These are phyloP conservation scores for Apiospora kogelbergensis DNA, from an alignment of 2,329 filamentous ascomycete genomes.

Conservation along the genomic window DNA sequence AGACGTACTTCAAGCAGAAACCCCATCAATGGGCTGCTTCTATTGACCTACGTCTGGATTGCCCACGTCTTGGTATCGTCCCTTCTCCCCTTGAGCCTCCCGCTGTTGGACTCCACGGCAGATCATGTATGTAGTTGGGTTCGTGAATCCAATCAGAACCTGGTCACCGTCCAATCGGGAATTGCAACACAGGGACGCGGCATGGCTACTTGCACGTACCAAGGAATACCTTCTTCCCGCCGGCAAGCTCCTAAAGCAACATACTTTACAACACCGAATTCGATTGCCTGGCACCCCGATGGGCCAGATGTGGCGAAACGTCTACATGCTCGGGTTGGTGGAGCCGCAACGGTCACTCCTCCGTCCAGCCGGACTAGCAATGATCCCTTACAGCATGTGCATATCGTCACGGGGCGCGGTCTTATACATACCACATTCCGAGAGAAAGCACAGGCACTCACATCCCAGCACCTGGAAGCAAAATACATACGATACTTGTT, in stretches of 20 bases:
- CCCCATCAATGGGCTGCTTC: neutral
- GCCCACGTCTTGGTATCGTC: neutral
- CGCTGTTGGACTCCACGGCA: neutral
- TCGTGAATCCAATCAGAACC: slow-evolving; percentile 1
- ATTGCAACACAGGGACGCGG: neutral
- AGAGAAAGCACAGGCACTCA: neutral
- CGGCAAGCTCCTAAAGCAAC: neutral
- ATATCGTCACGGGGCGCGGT: neutral
- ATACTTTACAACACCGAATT: neutral
- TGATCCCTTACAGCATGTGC: neutral
- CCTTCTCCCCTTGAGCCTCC: neutral
- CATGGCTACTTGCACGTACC: neutral
- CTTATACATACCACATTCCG: neutral
- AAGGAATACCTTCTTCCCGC: neutral
- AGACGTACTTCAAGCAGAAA: neutral
- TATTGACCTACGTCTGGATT: neutral
- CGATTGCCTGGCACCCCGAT: neutral
- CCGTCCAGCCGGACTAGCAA: neutral
- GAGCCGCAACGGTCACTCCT: neutral
- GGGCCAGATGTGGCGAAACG: neutral
- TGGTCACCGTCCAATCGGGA: neutral
- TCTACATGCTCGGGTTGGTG: neutral
- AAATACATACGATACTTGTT: neutral
- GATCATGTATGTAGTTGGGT: neutral
- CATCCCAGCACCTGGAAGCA: neutral